phyloP scores from a whole-genome alignment of 495 filamentous ascomycete genomes.

The Lepraria neglecta region DNA sequence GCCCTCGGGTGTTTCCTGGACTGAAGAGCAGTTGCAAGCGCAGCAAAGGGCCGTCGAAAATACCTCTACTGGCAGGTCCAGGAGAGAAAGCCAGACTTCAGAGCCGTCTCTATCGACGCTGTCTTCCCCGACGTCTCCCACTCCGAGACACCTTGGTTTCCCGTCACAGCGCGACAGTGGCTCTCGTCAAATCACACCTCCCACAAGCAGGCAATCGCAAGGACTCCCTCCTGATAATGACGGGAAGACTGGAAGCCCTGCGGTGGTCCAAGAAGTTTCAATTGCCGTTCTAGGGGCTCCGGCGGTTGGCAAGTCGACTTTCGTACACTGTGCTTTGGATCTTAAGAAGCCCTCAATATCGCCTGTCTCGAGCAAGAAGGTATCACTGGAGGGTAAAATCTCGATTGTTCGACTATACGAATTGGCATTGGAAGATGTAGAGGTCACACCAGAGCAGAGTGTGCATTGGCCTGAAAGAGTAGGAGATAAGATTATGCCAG shows the following conservation, averaged over 20 bases:
- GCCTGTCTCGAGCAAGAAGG: conserved; percentile 56
- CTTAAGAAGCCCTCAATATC: conserved; percentile 54
- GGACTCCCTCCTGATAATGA: background rate
- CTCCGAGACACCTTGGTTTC: background rate
- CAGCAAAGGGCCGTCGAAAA: background rate
- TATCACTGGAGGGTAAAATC: conserved; percentile 67
- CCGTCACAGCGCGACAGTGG: conserved; percentile 3
- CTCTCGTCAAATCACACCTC: background rate
- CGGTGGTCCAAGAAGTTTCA: conserved; percentile 60
- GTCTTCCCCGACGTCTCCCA: background rate
- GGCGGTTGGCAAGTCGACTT: conserved; percentile 83
- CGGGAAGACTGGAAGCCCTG: conserved; percentile 1
- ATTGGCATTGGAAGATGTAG: conserved; percentile 59
- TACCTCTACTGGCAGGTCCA: background rate
- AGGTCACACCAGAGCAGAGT: conserved; percentile 57
- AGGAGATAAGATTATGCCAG: conserved; percentile 56
- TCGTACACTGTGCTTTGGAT: conserved; percentile 74
- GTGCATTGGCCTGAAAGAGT: conserved; percentile 76
- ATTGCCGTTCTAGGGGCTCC: conserved; percentile 78
- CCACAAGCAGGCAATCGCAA: background rate
- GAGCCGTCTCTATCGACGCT: background rate
- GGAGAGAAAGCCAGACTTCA: conserved; percentile 13
- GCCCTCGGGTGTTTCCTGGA: conserved; percentile 5
- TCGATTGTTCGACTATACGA: conserved; percentile 81
- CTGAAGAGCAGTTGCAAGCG: conserved; percentile 2